Conservation (phyloP, 495 filamentous ascomycete species). For the Aspergillus cristatus region DNA sequence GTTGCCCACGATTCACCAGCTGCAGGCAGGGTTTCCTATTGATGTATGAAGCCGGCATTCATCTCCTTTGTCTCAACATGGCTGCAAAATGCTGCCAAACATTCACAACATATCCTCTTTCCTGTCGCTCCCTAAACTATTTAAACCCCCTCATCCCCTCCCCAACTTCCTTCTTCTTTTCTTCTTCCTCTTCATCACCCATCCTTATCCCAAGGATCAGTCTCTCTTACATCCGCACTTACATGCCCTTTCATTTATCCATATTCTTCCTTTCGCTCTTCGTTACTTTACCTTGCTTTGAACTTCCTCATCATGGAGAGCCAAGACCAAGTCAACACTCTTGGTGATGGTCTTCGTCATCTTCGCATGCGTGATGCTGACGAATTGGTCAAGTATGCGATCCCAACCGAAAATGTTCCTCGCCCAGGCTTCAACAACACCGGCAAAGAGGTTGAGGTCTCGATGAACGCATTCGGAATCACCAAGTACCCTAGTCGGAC, state of each 20-base stretch:
- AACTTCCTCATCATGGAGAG: conserved; percentile 12
- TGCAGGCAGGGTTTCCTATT: conserved; percentile 1
- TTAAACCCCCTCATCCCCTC: conserved; percentile 2
- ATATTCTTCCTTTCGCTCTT: neutral
- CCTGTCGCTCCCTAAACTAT: conserved; percentile 4
- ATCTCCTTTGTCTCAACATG: conserved; percentile 5
- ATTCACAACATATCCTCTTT: conserved; percentile 11
- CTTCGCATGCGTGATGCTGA: conserved; percentile 16
- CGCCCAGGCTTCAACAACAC: conserved; percentile 46
- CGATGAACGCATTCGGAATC: conserved; percentile 71
- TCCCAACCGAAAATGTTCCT: conserved; percentile 19
- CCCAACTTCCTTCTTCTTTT: conserved; percentile 1
- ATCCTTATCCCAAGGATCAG: neutral
- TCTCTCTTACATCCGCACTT: no score
- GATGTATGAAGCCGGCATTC: conserved; percentile 14
- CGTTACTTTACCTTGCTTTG: conserved; percentile 1
- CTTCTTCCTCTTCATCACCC: conserved; percentile 2
- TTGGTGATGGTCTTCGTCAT: conserved; percentile 17
- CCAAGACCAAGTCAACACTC: conserved; percentile 11
- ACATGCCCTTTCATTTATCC: neutral
- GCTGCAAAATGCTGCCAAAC: conserved; percentile 1
- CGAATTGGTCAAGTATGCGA: conserved; percentile 17
- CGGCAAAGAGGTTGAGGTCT: conserved; percentile 49
- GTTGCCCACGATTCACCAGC: conserved; percentile 8
- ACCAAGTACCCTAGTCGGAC: conserved; percentile 36